These are phyloP conservation scores for Pilatotrama ljubarskyi DNA, from an alignment of 768 basidiomycete genomes.

Conservation along the genomic window DNA sequence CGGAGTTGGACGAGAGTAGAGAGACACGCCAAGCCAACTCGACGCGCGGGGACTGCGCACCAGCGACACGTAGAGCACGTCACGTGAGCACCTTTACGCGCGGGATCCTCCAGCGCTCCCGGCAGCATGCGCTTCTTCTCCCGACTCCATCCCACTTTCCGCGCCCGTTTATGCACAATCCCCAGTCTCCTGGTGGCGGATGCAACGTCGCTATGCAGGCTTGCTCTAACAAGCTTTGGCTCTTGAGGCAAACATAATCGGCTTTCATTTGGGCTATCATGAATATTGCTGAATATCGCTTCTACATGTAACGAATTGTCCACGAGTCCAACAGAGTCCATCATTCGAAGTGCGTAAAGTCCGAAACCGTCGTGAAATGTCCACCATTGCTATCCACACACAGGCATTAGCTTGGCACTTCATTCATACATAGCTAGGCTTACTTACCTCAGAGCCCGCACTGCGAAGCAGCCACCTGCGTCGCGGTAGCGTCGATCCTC, in stretches of 20 bases:
- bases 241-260: no score
- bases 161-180: no score
- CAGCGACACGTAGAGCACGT: constrained; percentile 19
- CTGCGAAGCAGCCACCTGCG: constrained; percentile 27
- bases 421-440: background rate
- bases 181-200: no score
- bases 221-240: no score
- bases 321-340: constrained; percentile 9
- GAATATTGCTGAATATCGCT: background rate
- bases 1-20: constrained; percentile 1
- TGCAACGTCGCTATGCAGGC: no score
- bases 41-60: constrained; percentile 17
- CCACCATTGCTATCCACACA: background rate
- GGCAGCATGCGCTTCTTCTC: background rate
- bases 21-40: constrained; percentile 17
- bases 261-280: no score
- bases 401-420: no score
- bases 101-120: no score
- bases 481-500: constrained; percentile 26
- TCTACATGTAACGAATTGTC: background rate
- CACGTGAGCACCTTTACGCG: constrained; percentile 2
- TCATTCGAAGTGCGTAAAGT: background rate
- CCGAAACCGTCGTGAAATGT: background rate
- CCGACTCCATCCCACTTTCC: background rate
- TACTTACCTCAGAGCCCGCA: constrained; percentile 41